Conservation (phyloP, 139 green algal species). For the Micractinium conductrix region DNA sequence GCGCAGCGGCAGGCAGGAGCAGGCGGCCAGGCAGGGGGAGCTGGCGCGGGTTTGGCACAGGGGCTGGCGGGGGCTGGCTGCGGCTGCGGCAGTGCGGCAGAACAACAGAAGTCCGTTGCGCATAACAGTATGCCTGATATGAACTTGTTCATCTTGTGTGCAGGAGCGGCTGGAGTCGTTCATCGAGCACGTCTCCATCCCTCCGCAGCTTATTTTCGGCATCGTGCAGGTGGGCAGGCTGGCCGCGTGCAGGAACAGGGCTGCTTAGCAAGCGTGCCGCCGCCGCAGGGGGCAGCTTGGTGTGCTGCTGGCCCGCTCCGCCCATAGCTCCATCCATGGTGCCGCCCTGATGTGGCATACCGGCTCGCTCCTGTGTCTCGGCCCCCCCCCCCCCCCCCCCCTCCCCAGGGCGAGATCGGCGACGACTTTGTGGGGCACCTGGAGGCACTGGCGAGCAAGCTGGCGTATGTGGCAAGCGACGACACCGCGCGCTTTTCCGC, state of each 20-base stretch:
- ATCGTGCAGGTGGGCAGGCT: slow-evolving; percentile 69
- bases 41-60: neutral
- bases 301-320: too few relatives aligned
- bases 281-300: too few relatives aligned
- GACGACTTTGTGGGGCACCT: slow-evolving; percentile 85
- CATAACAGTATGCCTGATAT: too few relatives aligned
- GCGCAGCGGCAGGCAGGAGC: neutral
- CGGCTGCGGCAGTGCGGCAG: too few relatives aligned
- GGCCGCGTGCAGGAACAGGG: neutral
- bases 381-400: neutral
- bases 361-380: too few relatives aligned
- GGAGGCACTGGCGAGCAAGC: slow-evolving; percentile 75
- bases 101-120: too few relatives aligned
- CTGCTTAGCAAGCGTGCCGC: too few relatives aligned
- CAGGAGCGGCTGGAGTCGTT: slow-evolving; percentile 78
- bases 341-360: too few relatives aligned
- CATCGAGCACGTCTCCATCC: slow-evolving; percentile 83
- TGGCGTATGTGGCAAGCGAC: slow-evolving; percentile 69
- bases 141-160: neutral
- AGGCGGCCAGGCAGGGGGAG: neutral
- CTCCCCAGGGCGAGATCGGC: slow-evolving; percentile 65
- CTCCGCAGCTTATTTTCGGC: slow-evolving; percentile 81
- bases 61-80: too few relatives aligned
- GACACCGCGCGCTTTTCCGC: slow-evolving; percentile 42
- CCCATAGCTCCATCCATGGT: too few relatives aligned